Evolutionary conservation across 1,284 basidiomycete species (phyloP).

Genomic region (Cutaneotrichosporon cutaneum): DNA sequence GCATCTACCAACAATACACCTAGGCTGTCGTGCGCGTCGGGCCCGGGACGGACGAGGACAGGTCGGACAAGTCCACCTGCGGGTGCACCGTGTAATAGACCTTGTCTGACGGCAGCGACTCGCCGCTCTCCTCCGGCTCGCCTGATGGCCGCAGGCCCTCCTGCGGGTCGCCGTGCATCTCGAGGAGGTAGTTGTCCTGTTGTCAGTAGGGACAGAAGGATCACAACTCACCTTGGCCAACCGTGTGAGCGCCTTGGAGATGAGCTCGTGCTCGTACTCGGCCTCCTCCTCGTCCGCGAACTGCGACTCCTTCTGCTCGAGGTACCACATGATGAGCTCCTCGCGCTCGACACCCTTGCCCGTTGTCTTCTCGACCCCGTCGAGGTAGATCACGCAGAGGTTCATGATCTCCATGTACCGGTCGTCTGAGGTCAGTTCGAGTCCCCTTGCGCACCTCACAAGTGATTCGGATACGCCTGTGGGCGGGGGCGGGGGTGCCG

Average conservation of each 20-base stretch:
- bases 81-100: constrained; percentile 53
- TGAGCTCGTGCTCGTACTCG: constrained; percentile 87
- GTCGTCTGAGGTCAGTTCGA: constrained; percentile 60
- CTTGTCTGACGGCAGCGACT: constrained; percentile 34
- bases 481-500: constrained; percentile 5
- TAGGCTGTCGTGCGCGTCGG: not conserved
- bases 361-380: constrained; percentile 71
- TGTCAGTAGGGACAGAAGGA: not conserved
- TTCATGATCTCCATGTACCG: constrained; percentile 89
- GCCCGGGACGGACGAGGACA: constrained; percentile 43
- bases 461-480: constrained; percentile 81
- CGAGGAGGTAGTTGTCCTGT: constrained; percentile 80
- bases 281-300: constrained; percentile 81
- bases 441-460: constrained; percentile 35
- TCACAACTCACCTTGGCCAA: constrained; percentile 61
- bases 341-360: constrained; percentile 79
- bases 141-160: constrained; percentile 66
- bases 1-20: not conserved
- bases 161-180: constrained; percentile 75
- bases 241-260: constrained; percentile 83
- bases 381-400: constrained; percentile 70
- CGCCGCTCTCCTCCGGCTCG: constrained; percentile 30
- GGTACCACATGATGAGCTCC: constrained; percentile 94
- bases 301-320: constrained; percentile 82
- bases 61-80: constrained; percentile 51